Conservation (phyloP, 352 stramenopile species). For the Globisporangium megalacanthum region DNA sequence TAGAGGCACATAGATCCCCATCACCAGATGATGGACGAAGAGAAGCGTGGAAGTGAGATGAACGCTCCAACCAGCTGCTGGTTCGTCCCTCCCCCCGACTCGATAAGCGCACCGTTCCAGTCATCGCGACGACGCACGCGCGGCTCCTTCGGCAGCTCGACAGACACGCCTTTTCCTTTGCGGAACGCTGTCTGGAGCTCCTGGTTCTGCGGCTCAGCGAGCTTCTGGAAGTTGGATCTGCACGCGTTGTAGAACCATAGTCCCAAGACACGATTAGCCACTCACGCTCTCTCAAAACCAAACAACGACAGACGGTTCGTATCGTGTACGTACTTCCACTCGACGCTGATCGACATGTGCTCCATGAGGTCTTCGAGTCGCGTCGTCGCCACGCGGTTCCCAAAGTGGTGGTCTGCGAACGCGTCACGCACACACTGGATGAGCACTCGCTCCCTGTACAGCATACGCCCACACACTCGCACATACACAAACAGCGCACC, state of each 20-base stretch:
- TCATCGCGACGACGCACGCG: slow-evolving; percentile 47
- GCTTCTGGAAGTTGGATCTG: slow-evolving; percentile 83
- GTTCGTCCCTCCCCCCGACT: too few relatives aligned
- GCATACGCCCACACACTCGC: neutral
- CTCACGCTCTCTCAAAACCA: neutral
- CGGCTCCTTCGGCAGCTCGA: slow-evolving; percentile 32
- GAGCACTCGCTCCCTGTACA: too few relatives aligned
- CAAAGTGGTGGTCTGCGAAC: slow-evolving; percentile 72
- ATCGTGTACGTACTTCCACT: slow-evolving; percentile 49
- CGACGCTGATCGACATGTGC: slow-evolving; percentile 83
- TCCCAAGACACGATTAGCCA: neutral
- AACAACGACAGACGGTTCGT: too few relatives aligned
- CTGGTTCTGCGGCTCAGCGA: slow-evolving; percentile 72
- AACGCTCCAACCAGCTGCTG: too few relatives aligned
- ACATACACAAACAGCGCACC: slow-evolving; percentile 24
- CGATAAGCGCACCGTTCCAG: slow-evolving; percentile 53
- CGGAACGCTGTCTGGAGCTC: slow-evolving; percentile 68
- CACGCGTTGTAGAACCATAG: neutral
- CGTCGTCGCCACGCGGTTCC: slow-evolving; percentile 64
- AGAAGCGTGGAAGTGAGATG: too few relatives aligned
- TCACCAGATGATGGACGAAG: too few relatives aligned
- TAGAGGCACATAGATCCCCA: neutral
- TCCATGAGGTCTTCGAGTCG: slow-evolving; percentile 81
- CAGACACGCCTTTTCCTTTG: slow-evolving; percentile 38
- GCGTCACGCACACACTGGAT: neutral